Evolutionary conservation across 306 rosid genomes (phyloP).

Genomic region (Malus orientalis): DNA sequence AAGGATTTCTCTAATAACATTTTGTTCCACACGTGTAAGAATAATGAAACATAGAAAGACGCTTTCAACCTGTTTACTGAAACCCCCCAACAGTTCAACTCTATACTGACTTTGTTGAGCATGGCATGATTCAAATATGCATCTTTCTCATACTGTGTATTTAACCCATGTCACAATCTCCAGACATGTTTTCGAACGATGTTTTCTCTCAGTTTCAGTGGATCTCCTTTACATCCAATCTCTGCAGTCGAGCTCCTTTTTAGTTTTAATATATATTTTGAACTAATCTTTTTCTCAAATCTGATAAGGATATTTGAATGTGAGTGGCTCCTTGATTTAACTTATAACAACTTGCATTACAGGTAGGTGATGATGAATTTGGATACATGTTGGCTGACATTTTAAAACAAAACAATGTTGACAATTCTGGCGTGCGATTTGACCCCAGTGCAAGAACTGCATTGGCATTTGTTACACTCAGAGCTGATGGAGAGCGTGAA

Average conservation of each 20-base stretch:
- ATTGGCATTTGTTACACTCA: constrained; percentile 76
- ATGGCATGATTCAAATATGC: neutral
- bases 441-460: constrained; percentile 82
- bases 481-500: constrained; percentile 88
- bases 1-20: neutral
- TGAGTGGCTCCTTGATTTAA: neutral
- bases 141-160: neutral
- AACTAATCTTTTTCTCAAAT: neutral
- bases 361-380: constrained; percentile 94
- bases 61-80: neutral
- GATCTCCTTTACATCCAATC: neutral
- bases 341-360: neutral
- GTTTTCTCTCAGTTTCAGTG: neutral
- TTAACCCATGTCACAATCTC: neutral
- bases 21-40: neutral
- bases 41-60: neutral
- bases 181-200: neutral
- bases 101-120: neutral
- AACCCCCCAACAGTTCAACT: neutral
- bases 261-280: neutral
- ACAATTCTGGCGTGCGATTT: constrained; percentile 66
- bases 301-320: neutral
- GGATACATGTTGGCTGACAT: constrained; percentile 75
- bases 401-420: constrained; percentile 59
- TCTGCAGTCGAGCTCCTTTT: neutral